Base-by-base conservation (phyloP, 768 basidiomycete species). In the Auricularia sp. region DNA sequence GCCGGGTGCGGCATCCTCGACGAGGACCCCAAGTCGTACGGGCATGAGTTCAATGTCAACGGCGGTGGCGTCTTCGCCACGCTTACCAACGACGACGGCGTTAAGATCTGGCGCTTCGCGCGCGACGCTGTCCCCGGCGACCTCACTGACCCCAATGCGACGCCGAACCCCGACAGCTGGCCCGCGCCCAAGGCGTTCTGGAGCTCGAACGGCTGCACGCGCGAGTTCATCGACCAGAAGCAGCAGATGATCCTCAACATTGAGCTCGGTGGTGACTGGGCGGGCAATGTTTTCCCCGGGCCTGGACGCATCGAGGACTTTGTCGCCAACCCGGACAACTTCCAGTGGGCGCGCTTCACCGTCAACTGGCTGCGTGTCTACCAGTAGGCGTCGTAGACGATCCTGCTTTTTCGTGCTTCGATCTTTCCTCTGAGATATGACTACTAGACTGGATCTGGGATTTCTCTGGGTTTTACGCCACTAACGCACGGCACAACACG, bases 311-410 rank as follows among this genome's bases (percentile, higher is more conserved):
- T 72, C 8, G 68, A 68, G 10, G 70, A 64, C 45, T 70, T 68
- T 4, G 82, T 88, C 54, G 76, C 80, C 18, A 77, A 89, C 70
- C 81, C 85, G 18, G 75, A 70, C 24, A 88, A 85, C 75, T 89
- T 83, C 71, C 69, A 65, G 16, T 65, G 81, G 82, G 68, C 64
- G 35, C 51, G 65, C 56, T 44, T 63, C 65, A 18, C 61, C 44
- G 16, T 68, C 67, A 59, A 59, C 56, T 33, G 24, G 29, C 24
- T 59, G 16, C 24, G 34, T 10, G 56, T 59, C 33, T 59, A 29
- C 56, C 14, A 59, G 56, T 3, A 59, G 29, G 29, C 29, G 29
- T 8, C 54, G n/a, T 56, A 56, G 24, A 21, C 14, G 14, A 21
- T 3, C 14, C 54, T 29, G n/a, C 21, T 21, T 56, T 21, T 0